Evolutionary conservation across 257 asterid genomes (phyloP), one percentile per base, ranked within the genome.

Genomic region (Scutellaria galericulata): DNA sequence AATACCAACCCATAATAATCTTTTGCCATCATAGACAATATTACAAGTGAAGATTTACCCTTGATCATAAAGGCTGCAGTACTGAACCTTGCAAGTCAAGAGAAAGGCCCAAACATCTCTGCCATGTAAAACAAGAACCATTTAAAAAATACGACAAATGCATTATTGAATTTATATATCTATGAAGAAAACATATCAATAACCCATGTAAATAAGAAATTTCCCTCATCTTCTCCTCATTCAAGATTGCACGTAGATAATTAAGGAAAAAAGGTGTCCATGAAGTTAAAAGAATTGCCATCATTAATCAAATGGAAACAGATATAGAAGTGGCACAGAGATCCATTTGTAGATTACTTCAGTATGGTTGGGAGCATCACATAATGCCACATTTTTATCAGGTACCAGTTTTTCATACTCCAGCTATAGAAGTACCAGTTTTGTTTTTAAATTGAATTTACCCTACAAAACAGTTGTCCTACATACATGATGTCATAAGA

Each of bases 91-190:
- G 90, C 89, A 86, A 76, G 86, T 79, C 90, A 90, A 78, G 66
- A 90, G 96, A 79, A 90, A 90, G 8, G 88, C 88, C 95, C 96
- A 90, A 56, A 90, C 88, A 78, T 90, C 96, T 81, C 95, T 90
- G 95, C 69, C 70, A 74, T 42, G 37, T 31, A 31, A 31, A 31
- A 31, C 37, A 31, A 4, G 37, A 31, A 31, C 37, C 37, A 31
- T 31, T 31, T 2, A 3, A 31, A 2, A 31, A 31, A 31, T 4
- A 31, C 5, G 37, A 31, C 5, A 31, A 31, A 31, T 31, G 37
- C 37, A 14, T 44, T 24, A 42, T 41, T 9, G 5, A 31, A 24
- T 45, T 45, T 37, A 37, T 37, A 37, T 24, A 1, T 22, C 63
- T 2, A 24, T 13, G 55, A 15, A 13, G 48, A 27, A 50, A 24